Evolutionary conservation across 2,329 filamentous ascomycete species (phyloP), one percentile per base, ranked within the genome.

Genomic region (Albifimbria verrucaria): DNA sequence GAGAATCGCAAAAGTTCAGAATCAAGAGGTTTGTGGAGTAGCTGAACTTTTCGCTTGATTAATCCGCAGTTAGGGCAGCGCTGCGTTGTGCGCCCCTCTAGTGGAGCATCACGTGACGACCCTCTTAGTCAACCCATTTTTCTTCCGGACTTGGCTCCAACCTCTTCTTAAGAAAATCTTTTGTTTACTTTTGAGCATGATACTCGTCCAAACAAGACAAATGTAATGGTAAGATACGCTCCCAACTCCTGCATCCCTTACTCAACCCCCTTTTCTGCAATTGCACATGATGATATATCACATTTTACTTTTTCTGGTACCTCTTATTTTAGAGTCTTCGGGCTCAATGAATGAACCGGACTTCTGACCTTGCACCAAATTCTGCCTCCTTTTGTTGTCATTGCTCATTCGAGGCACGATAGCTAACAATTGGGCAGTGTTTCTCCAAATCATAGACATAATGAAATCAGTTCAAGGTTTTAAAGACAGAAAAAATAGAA

Each of bases 321-420:
- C 92, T 96, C 92, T 96, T 94, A 91, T 91, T 84, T 90, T 87
- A 94, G 85, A 79, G 80, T 67, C 68, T 76, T 77, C 71, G 68
- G 77, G 75, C 76, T 79, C 86, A 73, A 89, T 92, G 89, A 90
- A 90, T 89, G 83, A 79, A 88, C 77, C 77, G 87, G 87, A 91
- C 89, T 90, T 92, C 89, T 92, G 89, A 92, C 65, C 54, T 61
- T 48, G 18, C 32, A 12, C 15, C 32, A n/a, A 39, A 12, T 39
- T 5, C 18, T 12, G 4, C 32, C 32, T 4, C 11, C 18, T 12
- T 17, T 4, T 7, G 32, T n/a, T 17, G 5, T 12, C 32, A 39
- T n/a, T 12, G 4, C 12, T 15, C 15, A 7, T 12, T 12, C 22
- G 55, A 52, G 59, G 61, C 55, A 53, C 44, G 50, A 46, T 3